phyloP scores from a whole-genome alignment of 495 filamentous ascomycete species.

The Lasiosphaeria miniovina region DNA sequence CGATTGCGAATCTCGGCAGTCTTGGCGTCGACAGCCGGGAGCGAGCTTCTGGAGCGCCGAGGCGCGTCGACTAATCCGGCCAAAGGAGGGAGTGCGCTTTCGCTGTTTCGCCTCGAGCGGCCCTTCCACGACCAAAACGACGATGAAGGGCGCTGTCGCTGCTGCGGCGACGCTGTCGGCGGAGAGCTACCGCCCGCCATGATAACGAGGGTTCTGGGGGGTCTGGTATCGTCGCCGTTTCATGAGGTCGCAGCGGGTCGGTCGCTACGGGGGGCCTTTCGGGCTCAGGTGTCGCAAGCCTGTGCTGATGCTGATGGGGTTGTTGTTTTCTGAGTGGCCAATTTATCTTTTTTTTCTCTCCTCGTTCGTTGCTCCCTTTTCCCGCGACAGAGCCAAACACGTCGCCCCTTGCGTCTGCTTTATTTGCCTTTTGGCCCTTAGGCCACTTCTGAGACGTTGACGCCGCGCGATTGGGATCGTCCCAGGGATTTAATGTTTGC shows the following conservation, averaged over 20 bases:
- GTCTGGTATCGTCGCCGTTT: background rate
- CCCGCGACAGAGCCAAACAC: too few species aligned
- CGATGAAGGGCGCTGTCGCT: background rate
- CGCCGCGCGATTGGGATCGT: background rate
- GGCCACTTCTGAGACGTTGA: background rate
- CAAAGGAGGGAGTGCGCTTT: background rate
- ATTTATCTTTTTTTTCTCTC: too few species aligned
- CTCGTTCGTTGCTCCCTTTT: too few species aligned
- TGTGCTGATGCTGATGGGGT: background rate
- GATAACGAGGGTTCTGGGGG: background rate
- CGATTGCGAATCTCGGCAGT: background rate
- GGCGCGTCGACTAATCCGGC: background rate
- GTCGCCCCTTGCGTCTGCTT: background rate
- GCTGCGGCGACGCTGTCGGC: background rate
- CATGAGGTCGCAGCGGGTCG: background rate
- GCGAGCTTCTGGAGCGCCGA: background rate
- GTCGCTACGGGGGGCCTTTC: background rate
- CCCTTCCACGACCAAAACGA: constrained; percentile 1
- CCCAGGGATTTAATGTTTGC: background rate
- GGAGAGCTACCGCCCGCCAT: background rate
- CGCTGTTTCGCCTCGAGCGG: constrained; percentile 1
- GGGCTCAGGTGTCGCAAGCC: background rate
- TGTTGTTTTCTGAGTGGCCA: background rate
- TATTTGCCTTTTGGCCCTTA: background rate
- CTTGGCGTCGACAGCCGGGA: background rate